Conservation (phyloP, 495 filamentous ascomycete species). For the Apodospora peruviana region DNA sequence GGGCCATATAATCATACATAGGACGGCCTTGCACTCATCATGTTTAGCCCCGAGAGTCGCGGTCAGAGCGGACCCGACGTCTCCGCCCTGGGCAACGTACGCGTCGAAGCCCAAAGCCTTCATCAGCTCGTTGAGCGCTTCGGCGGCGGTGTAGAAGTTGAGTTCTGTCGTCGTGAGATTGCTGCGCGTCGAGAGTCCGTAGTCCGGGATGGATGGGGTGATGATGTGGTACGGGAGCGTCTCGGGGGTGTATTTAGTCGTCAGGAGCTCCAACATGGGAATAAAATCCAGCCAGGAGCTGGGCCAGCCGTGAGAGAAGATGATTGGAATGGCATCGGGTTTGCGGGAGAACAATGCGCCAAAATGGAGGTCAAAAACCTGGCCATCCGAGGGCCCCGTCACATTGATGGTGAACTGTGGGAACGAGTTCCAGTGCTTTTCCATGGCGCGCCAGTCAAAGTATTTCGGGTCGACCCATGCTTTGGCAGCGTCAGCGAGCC, state of each 20-base stretch:
- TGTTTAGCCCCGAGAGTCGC: conserved; percentile 31
- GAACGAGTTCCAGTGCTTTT: conserved; percentile 56
- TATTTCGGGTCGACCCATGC: conserved; percentile 38
- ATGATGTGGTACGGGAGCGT: conserved; percentile 62
- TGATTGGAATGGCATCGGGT: conserved; percentile 53
- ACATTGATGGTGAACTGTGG: conserved; percentile 55
- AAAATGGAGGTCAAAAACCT: conserved; percentile 52
- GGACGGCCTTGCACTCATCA: conserved; percentile 36
- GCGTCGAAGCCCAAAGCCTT: conserved; percentile 50
- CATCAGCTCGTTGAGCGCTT: conserved; percentile 55
- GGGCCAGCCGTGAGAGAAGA: conserved; percentile 43
- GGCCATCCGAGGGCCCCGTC: conserved; percentile 31
- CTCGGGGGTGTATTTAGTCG: conserved; percentile 45
- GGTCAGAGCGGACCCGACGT: conserved; percentile 53
- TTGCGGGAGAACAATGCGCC: conserved; percentile 56
- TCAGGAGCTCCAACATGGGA: conserved; percentile 34
- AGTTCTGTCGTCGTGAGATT: conserved; percentile 28
- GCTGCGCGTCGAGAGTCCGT: conserved; percentile 47
- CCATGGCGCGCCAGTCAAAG: conserved; percentile 46
- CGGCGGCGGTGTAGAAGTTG: conserved; percentile 32
- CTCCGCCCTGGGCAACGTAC: conserved; percentile 63
- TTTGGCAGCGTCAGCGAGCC: conserved; percentile 49
- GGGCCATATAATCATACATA: conserved; percentile 19
- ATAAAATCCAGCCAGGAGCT: conserved; percentile 55
- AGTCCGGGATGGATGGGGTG: conserved; percentile 60